A percentile compares a stretch with the other conserved stretches of the same genome.
phyloP scores from a whole-genome alignment of 1,284 basidiomycete species.

The Microbotryum violaceum region DNA sequence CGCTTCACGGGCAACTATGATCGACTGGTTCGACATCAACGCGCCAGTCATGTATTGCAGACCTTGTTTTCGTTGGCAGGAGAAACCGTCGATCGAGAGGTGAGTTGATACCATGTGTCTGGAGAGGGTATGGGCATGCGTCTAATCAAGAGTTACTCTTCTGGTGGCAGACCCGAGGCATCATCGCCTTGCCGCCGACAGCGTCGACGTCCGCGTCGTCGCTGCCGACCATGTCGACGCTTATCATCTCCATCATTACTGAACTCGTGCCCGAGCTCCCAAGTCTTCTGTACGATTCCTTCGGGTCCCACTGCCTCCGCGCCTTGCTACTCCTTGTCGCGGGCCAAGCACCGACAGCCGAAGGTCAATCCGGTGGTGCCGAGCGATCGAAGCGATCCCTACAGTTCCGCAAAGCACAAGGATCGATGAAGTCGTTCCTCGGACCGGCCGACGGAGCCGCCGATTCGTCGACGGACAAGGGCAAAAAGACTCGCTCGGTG shows the following conservation, averaged over 20 bases:
- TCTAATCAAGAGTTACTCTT: slow-evolving; percentile 2
- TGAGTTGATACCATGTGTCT: slow-evolving; percentile 39
- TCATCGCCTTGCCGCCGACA: slow-evolving; percentile 52
- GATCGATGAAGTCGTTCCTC: slow-evolving; percentile 59
- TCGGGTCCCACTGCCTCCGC: slow-evolving; percentile 78
- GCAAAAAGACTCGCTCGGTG: slow-evolving; percentile 40
- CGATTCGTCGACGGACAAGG: slow-evolving; percentile 33
- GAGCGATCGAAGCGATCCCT: slow-evolving; percentile 55
- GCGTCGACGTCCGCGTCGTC: slow-evolving; percentile 44
- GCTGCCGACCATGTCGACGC: slow-evolving; percentile 61
- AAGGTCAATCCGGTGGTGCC: slow-evolving; percentile 4
- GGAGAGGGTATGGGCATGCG: neutral
- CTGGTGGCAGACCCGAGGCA: slow-evolving; percentile 51
- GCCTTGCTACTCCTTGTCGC: slow-evolving; percentile 67
- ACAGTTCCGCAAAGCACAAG: slow-evolving; percentile 65
- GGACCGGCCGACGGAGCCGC: slow-evolving; percentile 17
- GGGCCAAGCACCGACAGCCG: slow-evolving; percentile 25
- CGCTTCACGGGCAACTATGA: slow-evolving; percentile 73
- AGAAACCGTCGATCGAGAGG: slow-evolving; percentile 75
- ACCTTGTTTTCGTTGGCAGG: slow-evolving; percentile 64
- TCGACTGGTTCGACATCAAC: slow-evolving; percentile 64
- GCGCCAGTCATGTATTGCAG: slow-evolving; percentile 87
- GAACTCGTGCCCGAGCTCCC: slow-evolving; percentile 61
- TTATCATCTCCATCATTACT: slow-evolving; percentile 60
- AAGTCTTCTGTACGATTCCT: slow-evolving; percentile 65